phyloP scores from a whole-genome alignment of 2,329 filamentous ascomycete species.

The Claviceps humidiphila region DNA sequence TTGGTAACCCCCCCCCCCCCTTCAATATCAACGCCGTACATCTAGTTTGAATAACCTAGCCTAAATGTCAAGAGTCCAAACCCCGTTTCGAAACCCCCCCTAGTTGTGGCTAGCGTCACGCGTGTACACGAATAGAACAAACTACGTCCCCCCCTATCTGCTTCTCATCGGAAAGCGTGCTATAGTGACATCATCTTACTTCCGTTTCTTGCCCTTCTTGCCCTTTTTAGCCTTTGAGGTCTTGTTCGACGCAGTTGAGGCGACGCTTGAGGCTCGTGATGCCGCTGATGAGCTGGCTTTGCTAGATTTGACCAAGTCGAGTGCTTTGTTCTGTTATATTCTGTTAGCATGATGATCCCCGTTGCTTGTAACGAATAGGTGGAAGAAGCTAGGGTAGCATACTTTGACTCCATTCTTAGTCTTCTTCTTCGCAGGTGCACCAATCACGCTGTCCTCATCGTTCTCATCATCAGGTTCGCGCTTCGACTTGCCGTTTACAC shows the following conservation, averaged over 20 bases:
- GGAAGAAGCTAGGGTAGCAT: conserved; percentile 9
- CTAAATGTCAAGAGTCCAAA: background rate
- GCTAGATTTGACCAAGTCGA: conserved; percentile 75
- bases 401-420: conserved; percentile 81
- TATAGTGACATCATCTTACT: conserved; percentile 9
- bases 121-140: background rate
- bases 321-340: conserved; percentile 65
- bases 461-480: conserved; percentile 70
- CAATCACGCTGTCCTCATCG: conserved; percentile 68
- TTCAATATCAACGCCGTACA: conserved; percentile 8
- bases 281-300: conserved; percentile 65
- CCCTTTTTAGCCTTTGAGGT: conserved; percentile 33
- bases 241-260: conserved; percentile 50
- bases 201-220: conserved; percentile 24
- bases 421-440: conserved; percentile 79
- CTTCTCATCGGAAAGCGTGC: background rate
- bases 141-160: background rate
- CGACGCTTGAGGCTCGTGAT: conserved; percentile 79
- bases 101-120: background rate
- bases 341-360: background rate
- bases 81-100: background rate
- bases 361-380: too few relatives aligned
- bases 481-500: conserved; percentile 56
- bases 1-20: too few relatives aligned
- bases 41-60: background rate